Evolutionary conservation across 257 asterid species (phyloP).

Genomic region (Cinchona pubescens): DNA sequence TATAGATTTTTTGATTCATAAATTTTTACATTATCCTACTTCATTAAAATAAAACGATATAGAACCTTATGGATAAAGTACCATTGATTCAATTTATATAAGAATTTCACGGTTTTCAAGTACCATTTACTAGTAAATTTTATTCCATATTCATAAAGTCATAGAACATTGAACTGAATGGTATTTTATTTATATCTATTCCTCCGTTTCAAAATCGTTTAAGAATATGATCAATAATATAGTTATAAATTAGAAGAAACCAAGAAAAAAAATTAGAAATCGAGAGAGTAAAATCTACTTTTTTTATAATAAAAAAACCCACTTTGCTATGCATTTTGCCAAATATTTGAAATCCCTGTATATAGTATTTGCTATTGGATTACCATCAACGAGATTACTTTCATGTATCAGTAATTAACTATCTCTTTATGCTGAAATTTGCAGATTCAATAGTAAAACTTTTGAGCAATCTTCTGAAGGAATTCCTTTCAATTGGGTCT

Average conservation of each 20-base stretch:
- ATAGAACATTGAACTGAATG: neutral
- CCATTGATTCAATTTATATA: too few relatives aligned
- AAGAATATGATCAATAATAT: neutral
- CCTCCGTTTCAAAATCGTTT: neutral
- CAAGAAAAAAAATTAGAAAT: neutral
- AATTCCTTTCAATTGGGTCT: constrained; percentile 72
- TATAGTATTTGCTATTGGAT: neutral
- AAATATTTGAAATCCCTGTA: neutral
- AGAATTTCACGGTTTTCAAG: too few relatives aligned
- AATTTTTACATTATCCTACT: too few relatives aligned
- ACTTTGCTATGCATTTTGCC: neutral
- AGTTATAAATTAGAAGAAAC: neutral
- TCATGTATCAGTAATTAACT: neutral
- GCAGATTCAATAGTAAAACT: constrained; percentile 67
- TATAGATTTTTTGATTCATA: too few relatives aligned
- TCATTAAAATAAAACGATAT: too few relatives aligned
- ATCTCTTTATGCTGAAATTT: constrained; percentile 21
- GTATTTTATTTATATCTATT: neutral
- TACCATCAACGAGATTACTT: neutral
- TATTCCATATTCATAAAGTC: neutral
- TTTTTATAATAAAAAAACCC: neutral
- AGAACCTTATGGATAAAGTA: too few relatives aligned
- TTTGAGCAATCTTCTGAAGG: constrained; percentile 67
- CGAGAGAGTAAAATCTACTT: neutral
- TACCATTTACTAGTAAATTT: too few relatives aligned